phyloP scores from a whole-genome alignment of 2,329 filamentous ascomycete species.

The Helminthosporium solani region DNA sequence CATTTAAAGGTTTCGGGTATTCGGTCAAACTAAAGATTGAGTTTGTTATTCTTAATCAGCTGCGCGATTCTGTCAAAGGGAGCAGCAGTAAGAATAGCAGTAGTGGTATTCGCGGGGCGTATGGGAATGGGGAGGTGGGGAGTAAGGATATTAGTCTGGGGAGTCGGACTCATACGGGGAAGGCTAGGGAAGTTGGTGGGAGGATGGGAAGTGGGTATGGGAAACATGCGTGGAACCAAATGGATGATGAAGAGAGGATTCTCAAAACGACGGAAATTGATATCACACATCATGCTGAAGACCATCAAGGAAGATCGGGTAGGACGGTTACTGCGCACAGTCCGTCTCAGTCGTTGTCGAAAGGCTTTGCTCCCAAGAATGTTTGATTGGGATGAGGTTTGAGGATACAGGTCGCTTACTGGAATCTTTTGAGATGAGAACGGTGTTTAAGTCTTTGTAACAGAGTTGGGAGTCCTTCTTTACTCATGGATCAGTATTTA shows the following conservation, averaged over 20 bases:
- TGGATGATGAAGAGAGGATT: neutral
- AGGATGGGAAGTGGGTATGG: neutral
- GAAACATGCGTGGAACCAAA: neutral
- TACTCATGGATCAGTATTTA: too few relatives aligned
- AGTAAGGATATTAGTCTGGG: neutral
- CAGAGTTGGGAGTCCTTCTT: too few relatives aligned
- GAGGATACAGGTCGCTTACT: neutral
- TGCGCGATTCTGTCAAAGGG: neutral
- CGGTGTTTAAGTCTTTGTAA: too few relatives aligned
- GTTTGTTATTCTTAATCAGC: conserved; percentile 33
- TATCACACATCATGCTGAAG: neutral
- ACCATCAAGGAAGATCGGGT: neutral
- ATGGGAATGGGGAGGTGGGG: neutral
- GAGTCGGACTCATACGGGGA: neutral
- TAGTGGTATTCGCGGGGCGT: neutral
- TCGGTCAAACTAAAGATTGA: conserved; percentile 51
- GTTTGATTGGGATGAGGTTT: neutral
- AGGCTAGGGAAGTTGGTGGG: neutral
- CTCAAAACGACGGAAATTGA: neutral
- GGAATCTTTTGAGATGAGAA: too few relatives aligned
- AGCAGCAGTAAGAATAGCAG: neutral
- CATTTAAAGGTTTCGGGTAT: conserved; percentile 40
- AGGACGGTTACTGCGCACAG: too few relatives aligned
- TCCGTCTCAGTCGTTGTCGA: neutral
- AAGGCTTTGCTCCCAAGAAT: neutral